Percentiles rank a stretch among this genome's conserved stretches.
These are phyloP conservation scores for Cavenderia fasciculata DNA, from an alignment of 78 protist species.

Conservation along the genomic window DNA sequence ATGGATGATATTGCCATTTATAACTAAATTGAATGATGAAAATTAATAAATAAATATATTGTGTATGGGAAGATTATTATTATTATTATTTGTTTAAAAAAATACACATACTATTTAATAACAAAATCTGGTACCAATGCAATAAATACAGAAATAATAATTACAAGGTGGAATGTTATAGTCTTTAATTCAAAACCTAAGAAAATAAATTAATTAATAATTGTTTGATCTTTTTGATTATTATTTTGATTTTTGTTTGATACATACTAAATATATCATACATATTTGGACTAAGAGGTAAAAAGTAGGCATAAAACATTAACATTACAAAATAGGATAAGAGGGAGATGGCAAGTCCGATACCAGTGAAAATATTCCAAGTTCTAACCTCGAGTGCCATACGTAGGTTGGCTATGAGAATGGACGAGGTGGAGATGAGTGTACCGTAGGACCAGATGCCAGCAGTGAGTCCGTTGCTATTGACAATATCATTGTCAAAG, in stretches of 20 bases:
- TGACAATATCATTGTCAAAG: slow-evolving; percentile 49
- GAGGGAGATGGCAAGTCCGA: slow-evolving; percentile 19
- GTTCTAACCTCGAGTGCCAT: slow-evolving; percentile 62
- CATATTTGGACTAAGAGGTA: slow-evolving; percentile 57
- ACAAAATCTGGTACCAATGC: slow-evolving; percentile 52
- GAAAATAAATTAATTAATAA: neutral
- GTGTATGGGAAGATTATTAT: neutral
- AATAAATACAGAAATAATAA: slow-evolving; percentile 24
- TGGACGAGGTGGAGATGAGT: slow-evolving; percentile 36
- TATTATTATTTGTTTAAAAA: neutral
- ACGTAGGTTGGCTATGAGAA: slow-evolving; percentile 40
- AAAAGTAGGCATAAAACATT: slow-evolving; percentile 26
- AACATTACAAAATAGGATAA: slow-evolving; percentile 35
- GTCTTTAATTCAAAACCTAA: slow-evolving; percentile 22
- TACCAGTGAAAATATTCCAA: slow-evolving; percentile 22
- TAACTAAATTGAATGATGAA: neutral
- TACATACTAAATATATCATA: slow-evolving; percentile 63
- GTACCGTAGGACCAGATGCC: slow-evolving; percentile 78
- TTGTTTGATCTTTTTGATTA: neutral
- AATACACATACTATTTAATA: slow-evolving; percentile 41
- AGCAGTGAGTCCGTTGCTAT: slow-evolving; percentile 23
- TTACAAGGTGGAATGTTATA: slow-evolving; percentile 8
- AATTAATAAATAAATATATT: neutral
- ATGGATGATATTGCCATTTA: slow-evolving; percentile 43
- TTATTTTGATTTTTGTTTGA: neutral